Evolutionary conservation across 495 filamentous ascomycete species (phyloP).

Genomic region (Aspergillus homomorphus): DNA sequence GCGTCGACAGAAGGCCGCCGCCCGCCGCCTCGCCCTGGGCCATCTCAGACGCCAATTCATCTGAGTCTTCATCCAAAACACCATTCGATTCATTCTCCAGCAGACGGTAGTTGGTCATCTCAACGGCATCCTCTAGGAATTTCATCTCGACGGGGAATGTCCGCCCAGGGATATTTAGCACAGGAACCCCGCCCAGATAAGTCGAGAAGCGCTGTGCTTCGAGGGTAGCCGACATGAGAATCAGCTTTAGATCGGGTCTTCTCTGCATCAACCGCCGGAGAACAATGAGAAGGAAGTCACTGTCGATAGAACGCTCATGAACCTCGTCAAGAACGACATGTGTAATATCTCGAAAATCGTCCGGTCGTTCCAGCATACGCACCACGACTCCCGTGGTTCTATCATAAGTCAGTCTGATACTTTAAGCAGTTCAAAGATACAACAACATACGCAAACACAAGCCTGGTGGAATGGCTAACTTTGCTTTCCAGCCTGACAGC

Average conservation of each 20-base stretch:
- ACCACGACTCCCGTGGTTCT: conserved; percentile 82
- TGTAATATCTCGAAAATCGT: conserved; percentile 80
- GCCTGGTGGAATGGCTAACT: conserved; percentile 69
- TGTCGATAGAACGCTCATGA: conserved; percentile 92
- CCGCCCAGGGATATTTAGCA: conserved; percentile 84
- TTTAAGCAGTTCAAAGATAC: not conserved
- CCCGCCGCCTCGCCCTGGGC: conserved; percentile 30
- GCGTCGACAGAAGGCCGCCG: conserved; percentile 41
- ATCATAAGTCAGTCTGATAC: conserved; percentile 13
- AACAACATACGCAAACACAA: conserved; percentile 71
- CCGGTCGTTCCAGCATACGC: conserved; percentile 88
- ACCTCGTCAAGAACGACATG: conserved; percentile 94
- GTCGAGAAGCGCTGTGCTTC: conserved; percentile 87
- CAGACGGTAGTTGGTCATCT: conserved; percentile 68
- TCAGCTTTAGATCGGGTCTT: conserved; percentile 72
- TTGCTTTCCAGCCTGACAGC: conserved; percentile 90
- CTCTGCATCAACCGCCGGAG: conserved; percentile 73
- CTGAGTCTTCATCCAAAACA: conserved; percentile 45
- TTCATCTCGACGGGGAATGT: conserved; percentile 87
- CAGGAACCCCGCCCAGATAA: conserved; percentile 79
- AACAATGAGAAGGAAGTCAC: conserved; percentile 89
- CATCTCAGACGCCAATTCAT: conserved; percentile 41
- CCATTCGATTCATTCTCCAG: conserved; percentile 46
- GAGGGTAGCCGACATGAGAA: conserved; percentile 96
- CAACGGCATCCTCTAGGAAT: conserved; percentile 89